Base-by-base conservation (phyloP, 2,329 filamentous ascomycete species). In the Pestalotiopsis sp. region DNA sequence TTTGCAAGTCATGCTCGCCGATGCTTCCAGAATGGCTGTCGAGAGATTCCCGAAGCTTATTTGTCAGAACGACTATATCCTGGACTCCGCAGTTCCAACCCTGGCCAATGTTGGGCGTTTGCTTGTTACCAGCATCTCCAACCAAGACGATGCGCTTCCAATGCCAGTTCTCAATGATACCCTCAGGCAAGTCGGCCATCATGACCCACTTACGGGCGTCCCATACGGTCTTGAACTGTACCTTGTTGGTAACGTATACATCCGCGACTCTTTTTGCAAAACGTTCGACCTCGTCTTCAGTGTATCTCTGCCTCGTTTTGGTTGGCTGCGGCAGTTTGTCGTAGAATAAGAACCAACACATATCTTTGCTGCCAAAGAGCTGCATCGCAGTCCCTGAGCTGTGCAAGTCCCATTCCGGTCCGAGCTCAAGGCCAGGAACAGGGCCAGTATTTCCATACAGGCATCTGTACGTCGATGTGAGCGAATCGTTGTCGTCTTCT, bases 121-220 rank as follows among this genome's bases (percentile, higher is more conserved):
- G 20, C 25, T 66, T 66, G n/a, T 49, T 27, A 20, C n/a, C 49
- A 36, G 64, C 41, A 38, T 66, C 64, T 20, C 64, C 64, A 12
- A 58, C 64, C 4, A 66, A 23, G 5, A 58, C 64, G 6, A 66
- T 38, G 17, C 64, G 45, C 20, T 58, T 49, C 17, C 20, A 66
- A 3, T 23, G 36, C 45, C 45, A 66, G 23, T 49, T n/a, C 25
- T 66, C 36, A 9, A 66, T 56, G 11, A 58, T 27, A 4, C 64
- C 64, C 13, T 66, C 64, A 7, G 20, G 36, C 17, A 57, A 36
- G 23, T 66, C 41, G 23, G 31, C 64, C 64, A 66, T 25, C 49
- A 38, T 66, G 20, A 23, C 27, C 45, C 31, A 57, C 25, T 38
- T 56, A 1, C 52, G 27, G 11, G 27, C 49, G 6, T 25, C 45